Evolutionary conservation across 164 flowering plant genomes (phyloP), one percentile per base, ranked within the genome.

Genomic region (Platanus orientalis): DNA sequence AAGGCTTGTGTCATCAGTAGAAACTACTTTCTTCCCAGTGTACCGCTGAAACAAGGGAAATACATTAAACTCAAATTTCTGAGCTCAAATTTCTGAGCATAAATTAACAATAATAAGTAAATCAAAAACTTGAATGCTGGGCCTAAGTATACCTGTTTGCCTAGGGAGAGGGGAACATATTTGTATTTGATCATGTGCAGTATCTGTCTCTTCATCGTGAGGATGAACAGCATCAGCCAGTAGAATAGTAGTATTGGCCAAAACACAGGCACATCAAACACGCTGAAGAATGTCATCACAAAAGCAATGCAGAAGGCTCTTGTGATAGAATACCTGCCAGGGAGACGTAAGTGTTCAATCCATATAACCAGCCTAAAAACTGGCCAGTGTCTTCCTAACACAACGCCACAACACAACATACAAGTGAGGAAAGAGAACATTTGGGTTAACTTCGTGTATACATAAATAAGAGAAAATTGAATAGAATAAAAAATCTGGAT

Each of bases 121-220:
- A 36, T 7, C 9, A 7, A 36, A 36, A 57, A 27, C 26, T 26
- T 17, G 39, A 34, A 24, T 57, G 10, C 21, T 48, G 24, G 19
- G 62, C n/a, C 24, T 32, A 54, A 13, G 53, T 0, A 20, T 69
- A 78, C 81, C 78, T 62, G 76, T 57, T 78, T 78, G 53, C 81
- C 81, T 12, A 61, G 28, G 13, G 78, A 66, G 67, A 75, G 61
- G 5, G 81, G 81, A 45, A 78, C 79, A 65, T 78, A 73, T 75
- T 57, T 68, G 60, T 75, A 72, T 30, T 71, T 72, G 32, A 75
- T 48, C 79, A 78, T 71, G 62, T 78, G 81, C 76, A 75, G 62
- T 65, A 78, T 67, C 67, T 78, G 81, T 56, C 67, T 78, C 71
- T 70, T 75, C 78, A 78, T 78, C 23, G 73, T 72, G 24, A 70